phyloP scores from a whole-genome alignment of 164 flowering plant species.

The Buxus sempervirens region DNA sequence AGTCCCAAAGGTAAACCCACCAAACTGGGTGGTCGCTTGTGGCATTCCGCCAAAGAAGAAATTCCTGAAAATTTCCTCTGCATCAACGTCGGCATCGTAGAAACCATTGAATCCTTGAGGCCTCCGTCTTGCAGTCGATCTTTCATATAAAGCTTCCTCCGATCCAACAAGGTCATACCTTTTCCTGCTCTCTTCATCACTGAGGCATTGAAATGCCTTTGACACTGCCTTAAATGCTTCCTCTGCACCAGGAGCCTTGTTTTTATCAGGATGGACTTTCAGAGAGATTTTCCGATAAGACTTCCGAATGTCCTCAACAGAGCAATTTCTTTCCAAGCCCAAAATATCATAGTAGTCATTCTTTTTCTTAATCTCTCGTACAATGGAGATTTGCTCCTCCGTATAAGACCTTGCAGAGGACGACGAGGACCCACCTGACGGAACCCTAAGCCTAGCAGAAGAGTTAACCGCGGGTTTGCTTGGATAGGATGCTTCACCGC shows the following conservation, averaged over 20 bases:
- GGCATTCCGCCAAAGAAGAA: slow-evolving; percentile 79
- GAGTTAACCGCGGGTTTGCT: slow-evolving; percentile 3
- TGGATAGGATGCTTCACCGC: slow-evolving; percentile 1
- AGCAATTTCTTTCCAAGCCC: slow-evolving; percentile 65
- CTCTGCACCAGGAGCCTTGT: slow-evolving; percentile 88
- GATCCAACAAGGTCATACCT: slow-evolving; percentile 66
- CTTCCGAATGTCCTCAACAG: slow-evolving; percentile 79
- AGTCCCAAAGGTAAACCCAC: slow-evolving; percentile 55
- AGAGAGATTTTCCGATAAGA: slow-evolving; percentile 77
- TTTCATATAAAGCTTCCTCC: slow-evolving; percentile 55
- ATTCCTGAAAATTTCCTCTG: slow-evolving; percentile 89
- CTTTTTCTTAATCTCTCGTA: slow-evolving; percentile 67
- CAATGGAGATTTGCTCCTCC: slow-evolving; percentile 68
- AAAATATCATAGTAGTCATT: slow-evolving; percentile 81
- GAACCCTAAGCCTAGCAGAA: slow-evolving; percentile 27
- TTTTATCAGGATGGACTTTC: slow-evolving; percentile 95
- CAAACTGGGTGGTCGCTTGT: slow-evolving; percentile 55
- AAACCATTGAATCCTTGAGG: slow-evolving; percentile 54
- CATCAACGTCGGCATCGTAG: slow-evolving; percentile 71
- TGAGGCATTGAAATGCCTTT: slow-evolving; percentile 87
- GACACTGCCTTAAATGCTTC: slow-evolving; percentile 92
- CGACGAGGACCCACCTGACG: slow-evolving; percentile 31
- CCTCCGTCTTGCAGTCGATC: slow-evolving; percentile 32
- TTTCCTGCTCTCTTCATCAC: slow-evolving; percentile 62
- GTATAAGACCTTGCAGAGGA: slow-evolving; percentile 42